Evolutionary conservation across 2,329 filamentous ascomycete species (phyloP), one percentile per base, ranked within the genome.

Genomic region (Colletotrichum destructivum): DNA sequence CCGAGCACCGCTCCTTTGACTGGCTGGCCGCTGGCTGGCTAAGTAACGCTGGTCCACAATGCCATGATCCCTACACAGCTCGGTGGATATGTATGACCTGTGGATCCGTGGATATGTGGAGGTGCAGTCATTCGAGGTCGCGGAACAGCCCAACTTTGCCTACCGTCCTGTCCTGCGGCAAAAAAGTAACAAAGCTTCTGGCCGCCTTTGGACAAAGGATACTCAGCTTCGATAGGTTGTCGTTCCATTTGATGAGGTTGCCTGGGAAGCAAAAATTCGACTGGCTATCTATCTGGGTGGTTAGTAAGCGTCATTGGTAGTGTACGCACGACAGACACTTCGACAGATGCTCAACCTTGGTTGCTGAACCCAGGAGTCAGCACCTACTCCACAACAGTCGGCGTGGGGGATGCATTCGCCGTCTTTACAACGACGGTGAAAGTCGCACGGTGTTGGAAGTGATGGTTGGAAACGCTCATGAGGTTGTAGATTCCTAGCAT

Each of bases 81-180:
- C 54, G 67, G 42, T 47, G 62, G 40, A 23, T 60, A 46, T 38
- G 16, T 38, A 38, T 38, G 35, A 16, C n/a, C 46, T 64, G 69
- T 69, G 69, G 69, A 71, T 69, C 42, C 69, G 69, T 69, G 65
- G 69, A 59, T 63, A 40, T 42, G 59, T 54, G 65, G 69, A 71
- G 69, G 66, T 60, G 38, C 46, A 60, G 63, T 52, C 59, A 60
- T 51, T 11, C 35, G 69, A 60, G 46, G 57, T 51, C 35, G 57
- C 64, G 65, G 63, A 62, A 56, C 68, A 63, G 38, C 65, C 69
- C 64, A 52, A 63, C 57, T 52, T 44, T 60, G 62, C 57, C 57
- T 59, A 21, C 64, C 44, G 23, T 51, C 35, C 44, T 38, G 51
- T 31, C n/a, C 51, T 56, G 47, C 13, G 54, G 21, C 26, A n/a